A percentile compares a stretch with the other conserved stretches of the same genome.
Conservation (phyloP, 345 rosid species). For the Aurinia saxatilis region DNA sequence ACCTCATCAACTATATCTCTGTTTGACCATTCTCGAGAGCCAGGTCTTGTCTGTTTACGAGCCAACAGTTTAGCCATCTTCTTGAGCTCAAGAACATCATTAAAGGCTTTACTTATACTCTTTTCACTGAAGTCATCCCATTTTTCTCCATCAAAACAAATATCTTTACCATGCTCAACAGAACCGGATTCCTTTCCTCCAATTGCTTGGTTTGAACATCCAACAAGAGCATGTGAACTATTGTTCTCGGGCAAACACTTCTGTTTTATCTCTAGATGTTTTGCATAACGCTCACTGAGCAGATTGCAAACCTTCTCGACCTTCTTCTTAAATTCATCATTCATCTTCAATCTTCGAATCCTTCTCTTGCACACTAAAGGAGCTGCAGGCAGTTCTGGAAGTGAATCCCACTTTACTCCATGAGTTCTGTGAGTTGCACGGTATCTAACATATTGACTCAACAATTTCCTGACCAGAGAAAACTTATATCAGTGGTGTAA, state of each 20-base stretch:
- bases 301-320: slow-evolving; percentile 70
- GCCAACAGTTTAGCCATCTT: slow-evolving; percentile 52
- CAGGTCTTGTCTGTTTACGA: slow-evolving; percentile 37
- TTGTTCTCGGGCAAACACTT: slow-evolving; percentile 22
- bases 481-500: slow-evolving; percentile 12
- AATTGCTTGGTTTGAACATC: slow-evolving; percentile 23
- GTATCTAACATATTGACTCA: slow-evolving; percentile 61
- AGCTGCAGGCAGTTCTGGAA: slow-evolving; percentile 63
- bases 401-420: slow-evolving; percentile 59
- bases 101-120: slow-evolving; percentile 47
- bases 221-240: slow-evolving; percentile 31
- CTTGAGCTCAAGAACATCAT: slow-evolving; percentile 63
- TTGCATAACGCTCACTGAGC: slow-evolving; percentile 64
- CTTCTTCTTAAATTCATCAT: slow-evolving; percentile 52
- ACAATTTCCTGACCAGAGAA: slow-evolving; percentile 59
- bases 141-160: slow-evolving; percentile 35
- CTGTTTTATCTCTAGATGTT: slow-evolving; percentile 50
- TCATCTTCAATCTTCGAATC: slow-evolving; percentile 49
- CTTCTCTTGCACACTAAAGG: slow-evolving; percentile 62
- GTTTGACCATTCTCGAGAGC: slow-evolving; percentile 45
- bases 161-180: slow-evolving; percentile 30
- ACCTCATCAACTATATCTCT: slow-evolving; percentile 41
- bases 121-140: slow-evolving; percentile 85
- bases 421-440: slow-evolving; percentile 76
- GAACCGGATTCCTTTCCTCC: slow-evolving; percentile 11